phyloP scores from a whole-genome alignment of 768 basidiomycete genomes.

The Baorangia bicolor region DNA sequence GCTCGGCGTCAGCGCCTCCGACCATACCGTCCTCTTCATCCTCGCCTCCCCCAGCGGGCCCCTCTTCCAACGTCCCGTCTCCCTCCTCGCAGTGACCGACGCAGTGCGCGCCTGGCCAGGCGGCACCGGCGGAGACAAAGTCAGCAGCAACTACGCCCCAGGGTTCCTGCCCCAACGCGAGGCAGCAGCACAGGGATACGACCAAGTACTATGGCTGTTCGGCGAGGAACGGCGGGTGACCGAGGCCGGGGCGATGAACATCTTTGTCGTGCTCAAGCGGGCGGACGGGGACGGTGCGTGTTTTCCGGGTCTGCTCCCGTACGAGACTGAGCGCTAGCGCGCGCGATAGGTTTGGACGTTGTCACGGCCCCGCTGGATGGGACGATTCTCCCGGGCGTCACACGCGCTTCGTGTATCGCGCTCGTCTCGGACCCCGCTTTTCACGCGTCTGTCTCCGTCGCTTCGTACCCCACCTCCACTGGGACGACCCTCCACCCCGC shows the following conservation, averaged over 20 bases:
- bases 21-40: slow-evolving; percentile 82
- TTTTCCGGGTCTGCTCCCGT: no score
- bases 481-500: slow-evolving; percentile 39
- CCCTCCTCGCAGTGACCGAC: slow-evolving; percentile 63
- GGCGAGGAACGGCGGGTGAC: slow-evolving; percentile 56
- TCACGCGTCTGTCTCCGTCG: slow-evolving; percentile 13
- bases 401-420: slow-evolving; percentile 78
- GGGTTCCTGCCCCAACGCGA: slow-evolving; percentile 62
- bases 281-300: slow-evolving; percentile 50
- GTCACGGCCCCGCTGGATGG: slow-evolving; percentile 89
- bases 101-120: slow-evolving; percentile 82
- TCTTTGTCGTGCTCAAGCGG: slow-evolving; percentile 64
- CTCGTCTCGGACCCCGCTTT: slow-evolving; percentile 66
- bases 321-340: no score
- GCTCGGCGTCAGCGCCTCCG: slow-evolving; percentile 72
- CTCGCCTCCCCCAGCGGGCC: slow-evolving; percentile 64
- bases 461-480: not conserved
- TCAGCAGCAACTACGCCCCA: slow-evolving; percentile 66
- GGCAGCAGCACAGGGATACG: slow-evolving; percentile 67
- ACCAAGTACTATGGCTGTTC: slow-evolving; percentile 77
- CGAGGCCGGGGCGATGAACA: slow-evolving; percentile 79
- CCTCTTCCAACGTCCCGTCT: slow-evolving; percentile 53
- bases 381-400: slow-evolving; percentile 90
- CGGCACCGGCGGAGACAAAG: slow-evolving; percentile 62
- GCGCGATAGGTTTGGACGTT: slow-evolving; percentile 69